Conservation (phyloP, 345 rosid genomes). For the Heritiera fomes region DNA sequence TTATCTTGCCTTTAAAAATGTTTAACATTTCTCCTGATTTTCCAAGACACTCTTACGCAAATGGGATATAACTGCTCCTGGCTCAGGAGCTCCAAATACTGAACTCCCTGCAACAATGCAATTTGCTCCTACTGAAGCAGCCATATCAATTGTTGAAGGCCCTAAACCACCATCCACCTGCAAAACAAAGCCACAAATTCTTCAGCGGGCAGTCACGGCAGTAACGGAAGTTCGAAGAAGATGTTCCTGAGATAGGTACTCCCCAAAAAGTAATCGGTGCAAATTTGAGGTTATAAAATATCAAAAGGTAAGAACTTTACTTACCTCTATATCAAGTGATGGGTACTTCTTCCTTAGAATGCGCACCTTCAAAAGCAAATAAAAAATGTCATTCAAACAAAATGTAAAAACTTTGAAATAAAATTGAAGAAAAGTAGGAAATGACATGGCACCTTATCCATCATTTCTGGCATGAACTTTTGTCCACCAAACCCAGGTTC, state of each 20-base stretch:
- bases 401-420: background rate
- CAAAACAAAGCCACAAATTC: background rate
- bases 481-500: conserved; percentile 81
- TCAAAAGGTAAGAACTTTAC: background rate
- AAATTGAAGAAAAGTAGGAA: background rate
- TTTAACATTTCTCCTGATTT: conserved; percentile 40
- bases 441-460: conserved; percentile 64
- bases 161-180: conserved; percentile 81
- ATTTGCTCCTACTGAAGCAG: conserved; percentile 83
- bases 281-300: background rate
- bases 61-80: conserved; percentile 69
- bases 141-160: conserved; percentile 74
- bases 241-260: background rate
- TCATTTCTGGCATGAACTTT: conserved; percentile 83
- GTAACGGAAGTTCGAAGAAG: background rate
- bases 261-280: background rate
- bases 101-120: conserved; percentile 89
- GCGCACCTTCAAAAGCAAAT: conserved; percentile 46
- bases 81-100: conserved; percentile 86
- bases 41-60: conserved; percentile 73
- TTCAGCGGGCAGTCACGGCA: background rate
- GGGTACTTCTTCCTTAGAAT: conserved; percentile 66
- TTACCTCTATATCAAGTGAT: conserved; percentile 83
- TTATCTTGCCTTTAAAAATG: conserved; percentile 16
- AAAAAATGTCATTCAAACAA: background rate